Evolutionary conservation across 257 asterid genomes (phyloP).

Genomic region (Lithospermum erythrorhizon): DNA sequence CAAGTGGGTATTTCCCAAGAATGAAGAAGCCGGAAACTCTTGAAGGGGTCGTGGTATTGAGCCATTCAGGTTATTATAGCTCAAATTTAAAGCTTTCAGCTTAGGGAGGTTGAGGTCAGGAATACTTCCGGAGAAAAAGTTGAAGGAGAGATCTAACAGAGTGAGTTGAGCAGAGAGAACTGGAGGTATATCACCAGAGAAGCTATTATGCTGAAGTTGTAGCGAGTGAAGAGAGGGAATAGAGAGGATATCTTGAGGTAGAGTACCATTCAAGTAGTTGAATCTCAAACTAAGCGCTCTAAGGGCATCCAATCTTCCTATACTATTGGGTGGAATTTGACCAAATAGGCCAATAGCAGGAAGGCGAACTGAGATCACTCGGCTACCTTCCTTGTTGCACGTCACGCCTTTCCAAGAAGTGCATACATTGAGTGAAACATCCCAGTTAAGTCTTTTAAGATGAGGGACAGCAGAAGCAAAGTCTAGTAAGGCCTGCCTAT

Average conservation of each 20-base stretch:
- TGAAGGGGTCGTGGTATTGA: slow-evolving; percentile 49
- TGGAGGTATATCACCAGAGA: slow-evolving; percentile 55
- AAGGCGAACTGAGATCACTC: slow-evolving; percentile 60
- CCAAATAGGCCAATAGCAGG: slow-evolving; percentile 83
- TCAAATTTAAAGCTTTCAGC: slow-evolving; percentile 48
- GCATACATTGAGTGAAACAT: slow-evolving; percentile 33
- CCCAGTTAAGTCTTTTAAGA: slow-evolving; percentile 64
- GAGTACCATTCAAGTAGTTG: slow-evolving; percentile 47
- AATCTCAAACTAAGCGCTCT: slow-evolving; percentile 61
- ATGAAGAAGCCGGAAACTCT: slow-evolving; percentile 57
- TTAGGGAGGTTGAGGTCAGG: slow-evolving; percentile 45
- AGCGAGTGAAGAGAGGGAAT: slow-evolving; percentile 54
- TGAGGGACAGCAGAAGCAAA: slow-evolving; percentile 61
- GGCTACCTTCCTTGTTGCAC: slow-evolving; percentile 41
- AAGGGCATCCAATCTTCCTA: slow-evolving; percentile 59
- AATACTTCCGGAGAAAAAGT: slow-evolving; percentile 45
- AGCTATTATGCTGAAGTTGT: slow-evolving; percentile 64
- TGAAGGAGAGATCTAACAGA: slow-evolving; percentile 60
- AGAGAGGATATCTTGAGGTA: slow-evolving; percentile 61
- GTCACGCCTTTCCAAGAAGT: slow-evolving; percentile 66
- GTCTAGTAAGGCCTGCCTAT: slow-evolving; percentile 50
- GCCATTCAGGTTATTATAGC: slow-evolving; percentile 53
- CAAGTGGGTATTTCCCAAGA: slow-evolving; percentile 51
- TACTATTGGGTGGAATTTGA: slow-evolving; percentile 41
- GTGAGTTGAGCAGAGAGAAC: slow-evolving; percentile 38